Percentiles rank a stretch among this genome's conserved stretches.
Evolutionary conservation across 768 basidiomycete genomes (phyloP).

Genomic region (Serendipita sp.): DNA sequence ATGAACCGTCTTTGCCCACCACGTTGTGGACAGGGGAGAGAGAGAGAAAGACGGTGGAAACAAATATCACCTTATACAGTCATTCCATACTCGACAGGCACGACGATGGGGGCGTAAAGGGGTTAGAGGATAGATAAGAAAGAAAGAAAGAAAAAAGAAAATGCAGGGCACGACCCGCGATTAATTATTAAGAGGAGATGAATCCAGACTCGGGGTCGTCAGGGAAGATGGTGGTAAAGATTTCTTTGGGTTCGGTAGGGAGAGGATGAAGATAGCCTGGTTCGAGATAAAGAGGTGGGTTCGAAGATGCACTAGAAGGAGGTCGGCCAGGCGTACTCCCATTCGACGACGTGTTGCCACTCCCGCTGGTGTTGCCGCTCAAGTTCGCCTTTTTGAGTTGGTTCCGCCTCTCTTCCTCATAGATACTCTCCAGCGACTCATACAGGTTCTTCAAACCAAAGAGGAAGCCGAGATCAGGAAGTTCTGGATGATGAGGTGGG

Average conservation of each 20-base stretch:
- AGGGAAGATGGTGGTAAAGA: conserved; percentile 57
- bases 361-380: neutral
- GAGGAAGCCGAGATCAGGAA: conserved; percentile 87
- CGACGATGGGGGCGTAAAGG: neutral
- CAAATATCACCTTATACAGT: neutral
- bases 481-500: conserved; percentile 76
- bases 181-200: conserved; percentile 42
- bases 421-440: conserved; percentile 61
- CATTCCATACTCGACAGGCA: neutral
- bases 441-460: conserved; percentile 76
- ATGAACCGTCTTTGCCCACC: no score
- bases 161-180: neutral
- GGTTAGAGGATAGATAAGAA: neutral
- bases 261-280: conserved; percentile 44
- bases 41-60: no score
- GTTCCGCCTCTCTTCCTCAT: conserved; percentile 73
- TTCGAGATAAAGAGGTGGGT: conserved; percentile 9
- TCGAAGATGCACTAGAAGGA: conserved; percentile 17
- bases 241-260: conserved; percentile 54
- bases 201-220: conserved; percentile 52
- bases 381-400: neutral
- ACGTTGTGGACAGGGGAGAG: no score
- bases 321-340: conserved; percentile 36
- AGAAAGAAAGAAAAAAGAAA: no score
- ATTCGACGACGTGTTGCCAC: neutral